Conservation (phyloP, 805 yeast species). For the Saturnispora sekii region DNA sequence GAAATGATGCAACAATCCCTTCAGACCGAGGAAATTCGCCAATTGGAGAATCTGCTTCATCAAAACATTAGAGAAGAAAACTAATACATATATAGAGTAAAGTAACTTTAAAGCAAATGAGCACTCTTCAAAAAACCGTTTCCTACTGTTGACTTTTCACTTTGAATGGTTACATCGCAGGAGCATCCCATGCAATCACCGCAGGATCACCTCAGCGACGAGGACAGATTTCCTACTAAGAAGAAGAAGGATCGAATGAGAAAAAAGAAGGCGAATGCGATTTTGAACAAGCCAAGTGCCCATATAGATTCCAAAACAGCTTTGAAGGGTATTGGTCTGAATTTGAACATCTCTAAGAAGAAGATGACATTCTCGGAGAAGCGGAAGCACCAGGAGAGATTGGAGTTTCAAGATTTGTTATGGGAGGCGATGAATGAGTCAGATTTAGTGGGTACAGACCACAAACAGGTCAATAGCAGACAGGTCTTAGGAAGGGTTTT, state of each 20-base stretch:
- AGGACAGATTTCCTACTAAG: conserved; percentile 8
- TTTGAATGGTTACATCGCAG: no score
- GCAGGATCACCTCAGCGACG: not conserved
- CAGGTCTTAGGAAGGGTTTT: not conserved
- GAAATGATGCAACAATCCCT: conserved; percentile 25
- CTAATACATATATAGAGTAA: not conserved
- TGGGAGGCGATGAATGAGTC: conserved; percentile 2
- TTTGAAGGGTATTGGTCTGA: conserved; percentile 6
- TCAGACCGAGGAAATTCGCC: conserved; percentile 20
- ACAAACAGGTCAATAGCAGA: not conserved
- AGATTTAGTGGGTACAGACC: not conserved
- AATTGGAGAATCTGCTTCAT: conserved; percentile 17
- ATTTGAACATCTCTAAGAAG: conserved; percentile 2
- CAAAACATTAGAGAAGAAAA: conserved; percentile 11
- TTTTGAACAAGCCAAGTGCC: conserved; percentile 5
- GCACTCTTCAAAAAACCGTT: not conserved
- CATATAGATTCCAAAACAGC: conserved; percentile 5
- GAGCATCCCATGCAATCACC: no score
- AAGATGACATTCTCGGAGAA: conserved; percentile 6
- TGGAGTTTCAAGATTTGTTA: conserved; percentile 4
- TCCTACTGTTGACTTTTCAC: no score
- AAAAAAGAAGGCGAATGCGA: conserved; percentile 7
- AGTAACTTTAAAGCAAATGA: not conserved
- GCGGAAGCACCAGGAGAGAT: not conserved
- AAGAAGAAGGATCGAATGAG: conserved; percentile 6